Conservation (phyloP, 2,329 filamentous ascomycete species). For the Helotiales sp. region DNA sequence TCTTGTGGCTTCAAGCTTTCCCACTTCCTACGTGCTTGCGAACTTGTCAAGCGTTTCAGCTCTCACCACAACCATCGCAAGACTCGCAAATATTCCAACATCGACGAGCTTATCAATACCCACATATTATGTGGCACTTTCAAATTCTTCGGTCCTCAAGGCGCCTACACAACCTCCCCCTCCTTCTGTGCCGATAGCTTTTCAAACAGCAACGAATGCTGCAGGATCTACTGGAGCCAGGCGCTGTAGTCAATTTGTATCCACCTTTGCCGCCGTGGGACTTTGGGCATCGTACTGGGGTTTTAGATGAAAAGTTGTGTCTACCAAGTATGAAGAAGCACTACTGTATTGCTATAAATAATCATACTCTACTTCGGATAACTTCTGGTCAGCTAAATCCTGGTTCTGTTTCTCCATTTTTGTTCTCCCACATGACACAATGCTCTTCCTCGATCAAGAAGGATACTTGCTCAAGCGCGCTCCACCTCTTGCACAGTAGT, state of each 20-base stretch:
- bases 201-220: background rate
- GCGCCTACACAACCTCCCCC: background rate
- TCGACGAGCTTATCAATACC: background rate
- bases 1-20: background rate
- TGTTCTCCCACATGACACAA: background rate
- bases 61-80: no score
- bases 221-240: background rate
- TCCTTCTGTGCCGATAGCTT: background rate
- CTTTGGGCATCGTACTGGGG: background rate
- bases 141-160: background rate
- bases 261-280: background rate
- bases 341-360: no score
- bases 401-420: background rate
- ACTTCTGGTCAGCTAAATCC: background rate
- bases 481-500: slow-evolving; percentile 4
- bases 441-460: no score
- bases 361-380: no score
- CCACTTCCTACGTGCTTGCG: background rate
- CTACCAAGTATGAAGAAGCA: background rate
- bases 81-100: no score
- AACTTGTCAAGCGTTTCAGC: background rate
- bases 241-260: background rate
- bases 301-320: background rate
- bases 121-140: no score
- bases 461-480: background rate